Base-by-base conservation (phyloP, 192 early-diverging fungal species). In the Rhizophagus prolifer region DNA sequence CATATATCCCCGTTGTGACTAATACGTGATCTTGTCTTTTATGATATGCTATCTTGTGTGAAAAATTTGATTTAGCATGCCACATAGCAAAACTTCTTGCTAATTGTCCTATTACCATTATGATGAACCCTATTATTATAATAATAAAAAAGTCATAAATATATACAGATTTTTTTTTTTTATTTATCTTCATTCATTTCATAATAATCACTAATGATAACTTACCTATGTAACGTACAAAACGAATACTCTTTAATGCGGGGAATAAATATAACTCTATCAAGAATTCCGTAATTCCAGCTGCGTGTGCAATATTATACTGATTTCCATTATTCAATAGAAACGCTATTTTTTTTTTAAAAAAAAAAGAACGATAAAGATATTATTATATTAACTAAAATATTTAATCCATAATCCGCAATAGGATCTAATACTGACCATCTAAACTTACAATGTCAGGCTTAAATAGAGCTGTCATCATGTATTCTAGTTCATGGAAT, bases 401-500 rank as follows among this genome's bases (percentile, higher is more conserved):
- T 38, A 8, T 38, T 38, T 38, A 38, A 38, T 38, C 36, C 36
- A 44, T 44, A 44, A 44, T 44, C 1, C 41, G 10, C 10, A 12
- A 44, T 12, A 44, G 41, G 41, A 44, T 44, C 41, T 44, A 82
- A 13, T 41, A 79, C 87, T 85, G 88, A 94, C 94, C 90, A 36
- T 91, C 90, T 67, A 95, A 83, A 16, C 82, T 86, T 31, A 95
- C 87, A 58, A 86, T 88, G 36, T 87, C 82, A 9, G 87, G 81
- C 68, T 94, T 91, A 77, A 92, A 94, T 75, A 96, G 83, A 7
- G 95, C 96, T 21, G 95, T 96, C 9, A 89, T 84, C 23, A 95
- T 68, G 76, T 98, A 98, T 81, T 98, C 97, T 26, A 94, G 81
- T 26, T 90, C 82, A 79, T 98, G 97, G 79, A 97, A 98, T 12